Conservation (phyloP, 139 green algal genomes). For the Ulvella scutata region DNA sequence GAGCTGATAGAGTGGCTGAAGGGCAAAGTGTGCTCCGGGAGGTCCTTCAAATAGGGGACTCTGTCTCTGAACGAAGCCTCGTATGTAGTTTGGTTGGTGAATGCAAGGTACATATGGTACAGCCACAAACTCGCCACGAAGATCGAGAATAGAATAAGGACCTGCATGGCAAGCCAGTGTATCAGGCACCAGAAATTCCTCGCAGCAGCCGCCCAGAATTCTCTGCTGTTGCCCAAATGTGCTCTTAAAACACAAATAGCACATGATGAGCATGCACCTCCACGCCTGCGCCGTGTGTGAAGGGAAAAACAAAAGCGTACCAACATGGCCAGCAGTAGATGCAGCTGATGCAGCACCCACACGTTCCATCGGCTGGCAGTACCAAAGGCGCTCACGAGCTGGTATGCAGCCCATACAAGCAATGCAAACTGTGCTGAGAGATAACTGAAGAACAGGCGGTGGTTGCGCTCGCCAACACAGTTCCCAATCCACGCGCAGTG, state of each 20-base stretch:
- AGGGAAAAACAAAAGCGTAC: not conserved
- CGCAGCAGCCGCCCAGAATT: not conserved
- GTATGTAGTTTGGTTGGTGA: constrained; percentile 91
- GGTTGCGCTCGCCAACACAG: constrained; percentile 50
- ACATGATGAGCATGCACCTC: not conserved
- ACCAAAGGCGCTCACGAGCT: not conserved
- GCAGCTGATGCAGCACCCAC: not conserved
- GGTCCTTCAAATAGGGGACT: not conserved
- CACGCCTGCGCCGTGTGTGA: not conserved
- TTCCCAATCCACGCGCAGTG: constrained; percentile 62
- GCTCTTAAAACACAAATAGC: not conserved
- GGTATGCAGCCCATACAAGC: not conserved
- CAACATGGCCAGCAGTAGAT: not conserved
- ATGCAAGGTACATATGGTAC: constrained; percentile 87
- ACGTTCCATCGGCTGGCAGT: not conserved
- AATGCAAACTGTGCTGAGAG: not conserved
- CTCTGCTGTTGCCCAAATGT: not conserved
- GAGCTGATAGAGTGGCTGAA: not conserved
- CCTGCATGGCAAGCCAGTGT: not conserved
- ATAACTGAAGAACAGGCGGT: constrained; percentile 20
- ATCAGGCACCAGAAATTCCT: not conserved
- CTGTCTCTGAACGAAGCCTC: constrained; percentile 30
- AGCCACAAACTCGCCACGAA: constrained; percentile 88
- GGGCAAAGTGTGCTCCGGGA: not conserved
- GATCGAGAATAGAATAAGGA: constrained; percentile 53